Evolutionary conservation across 768 basidiomycete species (phyloP).

Genomic region (Calocybe cyanea): DNA sequence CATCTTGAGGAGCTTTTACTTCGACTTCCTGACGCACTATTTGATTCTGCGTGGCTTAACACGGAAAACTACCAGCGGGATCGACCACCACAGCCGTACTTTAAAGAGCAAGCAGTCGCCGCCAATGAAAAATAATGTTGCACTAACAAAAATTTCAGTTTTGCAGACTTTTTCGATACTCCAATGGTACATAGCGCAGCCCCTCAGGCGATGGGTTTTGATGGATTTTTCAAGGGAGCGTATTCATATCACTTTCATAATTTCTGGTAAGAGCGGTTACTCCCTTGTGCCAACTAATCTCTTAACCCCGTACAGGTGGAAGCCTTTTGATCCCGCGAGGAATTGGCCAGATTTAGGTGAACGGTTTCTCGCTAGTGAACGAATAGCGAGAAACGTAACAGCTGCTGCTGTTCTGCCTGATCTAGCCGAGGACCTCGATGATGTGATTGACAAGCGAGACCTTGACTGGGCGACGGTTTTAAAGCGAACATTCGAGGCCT

Average conservation of each 20-base stretch:
- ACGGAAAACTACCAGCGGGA: slow-evolving; percentile 90
- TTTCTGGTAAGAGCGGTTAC: slow-evolving; percentile 57
- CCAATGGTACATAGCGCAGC: slow-evolving; percentile 70
- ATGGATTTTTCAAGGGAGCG: slow-evolving; percentile 94
- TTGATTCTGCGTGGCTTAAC: slow-evolving; percentile 96
- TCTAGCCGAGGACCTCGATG: slow-evolving; percentile 42
- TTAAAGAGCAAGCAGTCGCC: slow-evolving; percentile 60
- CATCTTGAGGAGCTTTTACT: slow-evolving; percentile 78
- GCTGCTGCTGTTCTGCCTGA: slow-evolving; percentile 30
- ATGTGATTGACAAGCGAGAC: slow-evolving; percentile 71
- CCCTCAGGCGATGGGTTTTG: slow-evolving; percentile 85
- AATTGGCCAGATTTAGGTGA: slow-evolving; percentile 94
- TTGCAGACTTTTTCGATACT: slow-evolving; percentile 86
- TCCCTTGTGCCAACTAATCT: background rate
- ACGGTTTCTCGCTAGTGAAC: slow-evolving; percentile 74
- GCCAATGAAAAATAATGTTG: background rate
- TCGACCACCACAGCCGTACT: slow-evolving; percentile 91
- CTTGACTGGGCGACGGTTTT: slow-evolving; percentile 91
- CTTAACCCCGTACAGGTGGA: slow-evolving; percentile 64
- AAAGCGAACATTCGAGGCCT: slow-evolving; percentile 94
- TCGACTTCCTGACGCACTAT: slow-evolving; percentile 90
- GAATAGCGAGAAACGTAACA: slow-evolving; percentile 43
- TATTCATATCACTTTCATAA: slow-evolving; percentile 98
- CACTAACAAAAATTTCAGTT: slow-evolving; percentile 41
- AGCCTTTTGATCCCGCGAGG: slow-evolving; percentile 87